Evolutionary conservation across 139 green algal genomes (phyloP).

Genomic region (Chlorella sorokiniana): DNA sequence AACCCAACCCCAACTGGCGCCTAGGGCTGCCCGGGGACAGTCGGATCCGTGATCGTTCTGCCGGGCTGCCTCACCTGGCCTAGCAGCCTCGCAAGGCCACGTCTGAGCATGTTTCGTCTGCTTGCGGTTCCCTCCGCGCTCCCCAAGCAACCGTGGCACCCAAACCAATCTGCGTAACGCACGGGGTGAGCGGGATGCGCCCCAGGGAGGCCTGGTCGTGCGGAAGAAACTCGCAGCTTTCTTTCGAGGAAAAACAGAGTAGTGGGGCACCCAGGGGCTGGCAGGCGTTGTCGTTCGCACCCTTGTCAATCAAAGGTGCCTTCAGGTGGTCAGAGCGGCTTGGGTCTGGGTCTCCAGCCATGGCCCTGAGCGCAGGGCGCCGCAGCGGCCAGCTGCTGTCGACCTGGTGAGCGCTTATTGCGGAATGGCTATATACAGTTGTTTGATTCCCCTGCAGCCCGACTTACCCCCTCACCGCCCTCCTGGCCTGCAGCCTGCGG

Average conservation of each 20-base stretch:
- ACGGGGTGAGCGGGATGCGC: neutral
- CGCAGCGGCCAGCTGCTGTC: constrained; percentile 17
- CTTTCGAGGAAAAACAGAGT: too few species aligned
- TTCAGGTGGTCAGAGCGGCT: neutral
- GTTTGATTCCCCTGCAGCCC: neutral
- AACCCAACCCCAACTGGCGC: neutral
- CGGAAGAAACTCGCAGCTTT: too few species aligned
- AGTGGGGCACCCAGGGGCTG: too few species aligned
- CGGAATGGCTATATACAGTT: neutral
- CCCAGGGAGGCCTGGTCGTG: too few species aligned
- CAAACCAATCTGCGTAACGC: neutral
- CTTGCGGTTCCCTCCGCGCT: neutral
- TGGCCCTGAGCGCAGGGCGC: neutral
- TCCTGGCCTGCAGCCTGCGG: constrained; percentile 30
- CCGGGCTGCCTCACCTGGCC: neutral
- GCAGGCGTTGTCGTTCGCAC: neutral
- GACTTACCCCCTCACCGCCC: neutral
- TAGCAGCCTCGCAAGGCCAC: neutral
- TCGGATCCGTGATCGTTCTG: neutral
- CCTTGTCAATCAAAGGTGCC: neutral
- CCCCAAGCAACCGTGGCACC: neutral
- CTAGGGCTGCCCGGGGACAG: neutral
- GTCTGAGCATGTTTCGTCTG: neutral
- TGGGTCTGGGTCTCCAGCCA: neutral
- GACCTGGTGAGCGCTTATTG: constrained; percentile 3